These are phyloP conservation scores for Aspergillus calidoustus DNA, from an alignment of 2,329 filamentous ascomycete genomes.

Conservation along the genomic window DNA sequence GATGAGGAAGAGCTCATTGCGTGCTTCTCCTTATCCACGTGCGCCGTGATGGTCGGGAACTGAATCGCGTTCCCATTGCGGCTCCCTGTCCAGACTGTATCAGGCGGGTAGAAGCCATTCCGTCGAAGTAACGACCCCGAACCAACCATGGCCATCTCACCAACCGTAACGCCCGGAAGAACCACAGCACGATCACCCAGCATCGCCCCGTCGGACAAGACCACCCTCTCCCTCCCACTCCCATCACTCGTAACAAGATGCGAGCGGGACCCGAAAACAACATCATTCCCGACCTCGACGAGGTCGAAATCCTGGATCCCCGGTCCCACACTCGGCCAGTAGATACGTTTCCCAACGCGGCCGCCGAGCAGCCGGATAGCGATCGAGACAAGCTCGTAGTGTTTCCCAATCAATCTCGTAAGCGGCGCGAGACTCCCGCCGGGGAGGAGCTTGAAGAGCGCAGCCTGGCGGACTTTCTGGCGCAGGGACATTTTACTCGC, in stretches of 20 bases:
- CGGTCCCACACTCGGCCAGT: slow-evolving; percentile 6
- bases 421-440: neutral
- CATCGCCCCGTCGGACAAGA: slow-evolving; percentile 57
- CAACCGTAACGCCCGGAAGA: slow-evolving; percentile 57
- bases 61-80: slow-evolving; percentile 57
- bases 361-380: slow-evolving; percentile 2
- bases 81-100: slow-evolving; percentile 58
- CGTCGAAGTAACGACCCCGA: slow-evolving; percentile 58
- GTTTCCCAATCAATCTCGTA: slow-evolving; percentile 5
- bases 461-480: slow-evolving; percentile 8
- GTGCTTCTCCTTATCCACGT: neutral
- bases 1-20: neutral
- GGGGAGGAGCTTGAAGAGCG: slow-evolving; percentile 6
- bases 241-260: slow-evolving; percentile 60
- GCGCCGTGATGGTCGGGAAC: slow-evolving; percentile 32
- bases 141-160: slow-evolving; percentile 56
- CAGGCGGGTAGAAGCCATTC: slow-evolving; percentile 49
- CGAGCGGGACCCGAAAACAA: slow-evolving; percentile 63
- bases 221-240: slow-evolving; percentile 53
- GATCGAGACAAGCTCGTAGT: slow-evolving; percentile 12
- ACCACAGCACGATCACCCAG: slow-evolving; percentile 61
- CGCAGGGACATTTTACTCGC: slow-evolving; percentile 1
- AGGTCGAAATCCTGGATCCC: slow-evolving; percentile 58
- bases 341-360: slow-evolving; percentile 2
- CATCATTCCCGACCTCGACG: slow-evolving; percentile 60